Percentiles rank a stretch among this genome's conserved stretches.
These are phyloP conservation scores for Aspergillus aculeatinus DNA, from an alignment of 2,329 filamentous ascomycete species.

Conservation along the genomic window DNA sequence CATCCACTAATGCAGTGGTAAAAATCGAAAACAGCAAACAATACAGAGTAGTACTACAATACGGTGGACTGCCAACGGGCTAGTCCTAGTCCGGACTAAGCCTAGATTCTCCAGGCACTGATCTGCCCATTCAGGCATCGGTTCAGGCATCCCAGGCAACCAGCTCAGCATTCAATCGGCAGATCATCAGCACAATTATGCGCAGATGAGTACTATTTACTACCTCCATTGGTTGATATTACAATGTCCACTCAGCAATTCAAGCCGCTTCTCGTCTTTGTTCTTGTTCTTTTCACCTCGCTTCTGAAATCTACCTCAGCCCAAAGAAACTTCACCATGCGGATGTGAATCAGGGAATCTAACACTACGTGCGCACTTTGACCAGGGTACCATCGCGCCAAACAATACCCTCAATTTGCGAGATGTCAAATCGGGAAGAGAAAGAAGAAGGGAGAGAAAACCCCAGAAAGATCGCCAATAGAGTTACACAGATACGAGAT, in stretches of 20 bases:
- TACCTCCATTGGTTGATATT: too few relatives aligned
- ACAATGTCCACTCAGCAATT: too few relatives aligned
- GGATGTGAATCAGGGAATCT: background rate
- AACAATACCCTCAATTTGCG: conserved; percentile 1
- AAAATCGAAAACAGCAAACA: background rate
- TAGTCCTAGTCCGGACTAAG: background rate
- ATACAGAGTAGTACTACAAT: background rate
- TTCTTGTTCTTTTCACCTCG: too few relatives aligned
- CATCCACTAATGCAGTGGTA: background rate
- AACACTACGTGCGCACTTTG: conserved; percentile 30
- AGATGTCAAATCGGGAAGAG: conserved; percentile 8
- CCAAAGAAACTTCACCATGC: too few relatives aligned
- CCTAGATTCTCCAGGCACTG: background rate
- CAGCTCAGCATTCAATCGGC: too few relatives aligned
- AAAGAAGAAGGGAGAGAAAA: conserved; percentile 7
- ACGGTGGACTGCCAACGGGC: background rate
- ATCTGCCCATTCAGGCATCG: background rate
- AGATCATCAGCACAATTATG: too few relatives aligned
- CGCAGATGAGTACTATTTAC: too few relatives aligned
- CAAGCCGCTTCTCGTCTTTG: too few relatives aligned
- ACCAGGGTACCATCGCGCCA: conserved; percentile 17
- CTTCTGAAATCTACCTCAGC: too few relatives aligned
- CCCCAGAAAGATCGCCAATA: conserved; percentile 9
- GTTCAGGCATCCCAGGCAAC: too few relatives aligned
- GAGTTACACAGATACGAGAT: conserved; percentile 14